Percentiles rank a stretch among this genome's conserved stretches.
phyloP scores from a whole-genome alignment of 345 rosid species.

The Moricandia arvensis region DNA sequence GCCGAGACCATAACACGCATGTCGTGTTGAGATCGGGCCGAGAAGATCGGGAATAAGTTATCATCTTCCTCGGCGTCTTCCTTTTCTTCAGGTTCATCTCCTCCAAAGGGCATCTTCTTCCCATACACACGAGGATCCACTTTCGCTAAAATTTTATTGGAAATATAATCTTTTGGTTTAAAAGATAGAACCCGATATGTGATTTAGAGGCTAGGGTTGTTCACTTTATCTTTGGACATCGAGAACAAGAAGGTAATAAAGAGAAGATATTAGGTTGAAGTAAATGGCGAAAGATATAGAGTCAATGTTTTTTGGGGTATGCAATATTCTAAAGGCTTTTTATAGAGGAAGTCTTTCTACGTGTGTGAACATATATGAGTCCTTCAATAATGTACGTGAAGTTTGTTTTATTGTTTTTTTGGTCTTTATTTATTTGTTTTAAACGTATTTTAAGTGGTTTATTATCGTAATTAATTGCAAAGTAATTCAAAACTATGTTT shows the following conservation, averaged over 20 bases:
- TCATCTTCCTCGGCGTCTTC: slow-evolving; percentile 47
- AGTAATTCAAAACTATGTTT: not conserved
- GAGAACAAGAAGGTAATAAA: slow-evolving; percentile 20
- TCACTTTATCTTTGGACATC: slow-evolving; percentile 10
- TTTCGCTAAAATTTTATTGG: not conserved
- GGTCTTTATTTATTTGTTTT: not conserved
- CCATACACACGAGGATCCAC: slow-evolving; percentile 46
- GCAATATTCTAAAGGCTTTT: not conserved
- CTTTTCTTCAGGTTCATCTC: slow-evolving; percentile 46
- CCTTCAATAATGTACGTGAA: not conserved
- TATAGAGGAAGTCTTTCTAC: slow-evolving; percentile 18
- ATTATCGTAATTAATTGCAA: not conserved
- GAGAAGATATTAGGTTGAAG: slow-evolving; percentile 19
- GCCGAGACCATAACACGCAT: slow-evolving; percentile 69
- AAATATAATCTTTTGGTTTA: not conserved
- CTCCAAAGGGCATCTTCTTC: slow-evolving; percentile 51
- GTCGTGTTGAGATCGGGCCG: slow-evolving; percentile 72
- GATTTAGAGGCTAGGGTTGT: slow-evolving; percentile 12
- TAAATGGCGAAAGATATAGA: slow-evolving; percentile 6
- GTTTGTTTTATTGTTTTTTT: not conserved
- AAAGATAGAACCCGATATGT: not conserved
- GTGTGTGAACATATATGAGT: slow-evolving; percentile 44
- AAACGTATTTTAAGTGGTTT: not conserved
- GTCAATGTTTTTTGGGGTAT: slow-evolving; percentile 7
- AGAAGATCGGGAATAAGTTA: slow-evolving; percentile 50